Percentiles rank a stretch among this genome's conserved stretches.
Conservation (phyloP, 2,329 filamentous ascomycete genomes). For the Talaromyces islandicus region DNA sequence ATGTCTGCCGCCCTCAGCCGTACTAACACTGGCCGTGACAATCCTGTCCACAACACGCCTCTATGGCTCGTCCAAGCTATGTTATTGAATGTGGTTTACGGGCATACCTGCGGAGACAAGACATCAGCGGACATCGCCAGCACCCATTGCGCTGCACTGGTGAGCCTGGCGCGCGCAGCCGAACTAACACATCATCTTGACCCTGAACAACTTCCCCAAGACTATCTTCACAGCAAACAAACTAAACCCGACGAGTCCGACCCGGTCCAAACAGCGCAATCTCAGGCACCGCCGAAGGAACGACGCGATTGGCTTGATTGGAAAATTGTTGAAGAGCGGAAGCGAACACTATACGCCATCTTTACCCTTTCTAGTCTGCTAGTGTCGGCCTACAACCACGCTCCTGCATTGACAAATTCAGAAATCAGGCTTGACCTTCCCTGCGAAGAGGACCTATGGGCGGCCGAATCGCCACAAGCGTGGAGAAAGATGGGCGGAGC, state of each 20-base stretch:
- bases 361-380: conserved; percentile 88
- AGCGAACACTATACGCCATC: conserved; percentile 84
- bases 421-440: conserved; percentile 86
- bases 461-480: conserved; percentile 71
- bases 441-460: conserved; percentile 87
- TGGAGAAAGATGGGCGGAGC: conserved; percentile 75
- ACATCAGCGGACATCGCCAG: conserved; percentile 84
- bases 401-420: conserved; percentile 85
- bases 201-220: conserved; percentile 29
- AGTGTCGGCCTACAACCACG: conserved; percentile 88
- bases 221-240: conserved; percentile 42
- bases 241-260: conserved; percentile 13
- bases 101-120: conserved; percentile 90
- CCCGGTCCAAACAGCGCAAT: conserved; percentile 25
- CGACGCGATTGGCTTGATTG: conserved; percentile 72
- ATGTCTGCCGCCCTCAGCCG: conserved; percentile 57
- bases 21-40: conserved; percentile 49
- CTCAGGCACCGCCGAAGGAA: conserved; percentile 25
- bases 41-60: conserved; percentile 67
- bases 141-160: conserved; percentile 83
- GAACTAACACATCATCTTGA: conserved; percentile 55
- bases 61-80: conserved; percentile 96
- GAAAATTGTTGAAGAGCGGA: conserved; percentile 84
- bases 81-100: conserved; percentile 92
- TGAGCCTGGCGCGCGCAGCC: conserved; percentile 86